These are phyloP conservation scores for Karstenula rhodostoma DNA, from an alignment of 2,329 filamentous ascomycete species.

Conservation along the genomic window DNA sequence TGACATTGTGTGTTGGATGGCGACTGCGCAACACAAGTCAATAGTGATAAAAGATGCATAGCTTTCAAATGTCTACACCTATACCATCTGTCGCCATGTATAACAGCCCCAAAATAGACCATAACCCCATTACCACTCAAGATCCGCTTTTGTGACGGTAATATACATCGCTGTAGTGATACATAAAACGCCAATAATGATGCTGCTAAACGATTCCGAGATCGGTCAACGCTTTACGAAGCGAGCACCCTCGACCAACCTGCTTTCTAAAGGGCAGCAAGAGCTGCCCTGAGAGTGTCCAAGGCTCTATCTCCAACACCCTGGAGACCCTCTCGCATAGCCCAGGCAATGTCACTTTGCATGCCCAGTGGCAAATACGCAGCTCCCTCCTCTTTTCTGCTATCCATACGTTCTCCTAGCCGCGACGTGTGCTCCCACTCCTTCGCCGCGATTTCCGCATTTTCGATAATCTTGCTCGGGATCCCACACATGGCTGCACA, in stretches of 20 bases:
- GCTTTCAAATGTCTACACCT: too few relatives aligned
- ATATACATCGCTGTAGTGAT: slow-evolving; percentile 3
- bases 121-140: not conserved
- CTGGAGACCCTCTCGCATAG: slow-evolving; percentile 67
- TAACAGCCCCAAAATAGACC: not conserved
- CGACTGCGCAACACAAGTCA: not conserved
- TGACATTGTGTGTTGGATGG: not conserved
- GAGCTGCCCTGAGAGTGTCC: slow-evolving; percentile 65
- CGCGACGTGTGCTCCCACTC: slow-evolving; percentile 96
- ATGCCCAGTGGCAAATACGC: slow-evolving; percentile 85
- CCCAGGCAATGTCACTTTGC: slow-evolving; percentile 84
- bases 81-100: too few relatives aligned
- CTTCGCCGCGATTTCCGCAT: slow-evolving; percentile 85
- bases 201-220: not conserved
- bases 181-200: not conserved
- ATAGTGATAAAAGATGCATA: too few relatives aligned
- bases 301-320: slow-evolving; percentile 60
- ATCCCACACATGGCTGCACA: slow-evolving; percentile 99
- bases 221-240: not conserved
- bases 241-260: not conserved
- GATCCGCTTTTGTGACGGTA: not conserved
- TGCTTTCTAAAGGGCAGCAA: slow-evolving; percentile 59
- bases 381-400: slow-evolving; percentile 71
- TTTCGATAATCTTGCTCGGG: slow-evolving; percentile 78
- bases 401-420: slow-evolving; percentile 86